Base-by-base conservation (phyloP, 768 basidiomycete genomes). In the Ramaria rubella region DNA sequence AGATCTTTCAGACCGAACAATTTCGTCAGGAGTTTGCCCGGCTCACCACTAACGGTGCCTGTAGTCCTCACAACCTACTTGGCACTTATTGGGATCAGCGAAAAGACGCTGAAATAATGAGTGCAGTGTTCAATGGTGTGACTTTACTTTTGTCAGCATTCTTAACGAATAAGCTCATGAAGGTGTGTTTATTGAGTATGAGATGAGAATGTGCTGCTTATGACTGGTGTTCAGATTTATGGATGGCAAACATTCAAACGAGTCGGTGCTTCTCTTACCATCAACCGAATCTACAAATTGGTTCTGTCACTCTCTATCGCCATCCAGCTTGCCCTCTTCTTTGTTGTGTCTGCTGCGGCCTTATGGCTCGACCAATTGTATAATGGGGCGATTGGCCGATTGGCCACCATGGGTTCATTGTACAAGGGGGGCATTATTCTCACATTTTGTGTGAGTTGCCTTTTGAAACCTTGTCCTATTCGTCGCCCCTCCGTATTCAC, bases 161-260 rank as follows among this genome's bases (percentile, higher is more conserved):
- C 67, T 70, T 90, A 61, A 85, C 85, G 1, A 90, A 85, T 85
- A 81, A 74, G 62, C 74, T 92, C 26, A 75, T 86, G 64, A 88
- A 86, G 78, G 88, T 88, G 52, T 24, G 60, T 19, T 62, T 61
- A 42, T 31, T 4, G 29, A 49, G 1, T 24, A 26, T 17, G 17
- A 36, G 26, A 54, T 31, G 19, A 26, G n/a, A 38, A 17, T 23
- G 4, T 5, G 36, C 23, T 8, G 34, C 14, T 26, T 23, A 53
- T 48, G 26, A 21, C 11, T 23, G 14, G 14, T 31, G 4, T 34
- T 3, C 53, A 87, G 86, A 64, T 76, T 15, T 91, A 87, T 66
- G 86, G 89, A 43, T 92, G 88, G 88, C 86, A 88, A 69, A 92
- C 88, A 0, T 92, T 90, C 78, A 89, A 89, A 68, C 85, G 87